Evolutionary conservation across 306 rosid species (phyloP).

Genomic region (Prunus mume): DNA sequence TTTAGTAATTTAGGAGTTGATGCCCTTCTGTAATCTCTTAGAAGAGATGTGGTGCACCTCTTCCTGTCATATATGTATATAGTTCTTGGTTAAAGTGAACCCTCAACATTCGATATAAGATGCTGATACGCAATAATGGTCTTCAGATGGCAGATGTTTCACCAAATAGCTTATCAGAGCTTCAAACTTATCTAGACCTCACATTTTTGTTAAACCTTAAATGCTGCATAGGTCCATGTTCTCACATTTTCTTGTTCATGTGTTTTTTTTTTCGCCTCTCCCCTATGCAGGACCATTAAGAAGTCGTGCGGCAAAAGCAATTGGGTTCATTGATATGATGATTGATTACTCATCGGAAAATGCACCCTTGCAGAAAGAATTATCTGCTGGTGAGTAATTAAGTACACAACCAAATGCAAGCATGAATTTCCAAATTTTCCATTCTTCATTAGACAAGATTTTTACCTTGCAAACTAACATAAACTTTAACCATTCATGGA

Average conservation of each 20-base stretch:
- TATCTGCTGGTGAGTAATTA: constrained; percentile 60
- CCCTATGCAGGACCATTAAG: constrained; percentile 67
- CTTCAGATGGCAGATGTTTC: neutral
- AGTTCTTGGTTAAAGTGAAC: neutral
- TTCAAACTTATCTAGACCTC: neutral
- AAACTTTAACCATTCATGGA: constrained; percentile 1
- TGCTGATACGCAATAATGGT: neutral
- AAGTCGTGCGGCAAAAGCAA: constrained; percentile 98
- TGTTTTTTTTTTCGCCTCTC: no score
- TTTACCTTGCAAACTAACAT: neutral
- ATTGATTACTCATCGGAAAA: constrained; percentile 78
- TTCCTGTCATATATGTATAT: neutral
- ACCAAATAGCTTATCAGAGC: neutral
- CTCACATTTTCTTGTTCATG: neutral
- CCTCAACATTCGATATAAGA: neutral
- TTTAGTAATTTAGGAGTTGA: neutral
- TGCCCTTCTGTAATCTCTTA: no score
- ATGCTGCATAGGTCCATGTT: neutral
- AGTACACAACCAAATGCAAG: constrained; percentile 1
- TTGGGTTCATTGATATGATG: constrained; percentile 91
- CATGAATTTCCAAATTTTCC: neutral
- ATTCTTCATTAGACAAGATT: neutral
- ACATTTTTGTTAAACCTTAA: neutral
- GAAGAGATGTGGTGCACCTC: neutral
- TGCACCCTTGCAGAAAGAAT: constrained; percentile 90